Base-by-base conservation (phyloP, 352 stramenopile genomes). In the Chrysophaeum taylorii region DNA sequence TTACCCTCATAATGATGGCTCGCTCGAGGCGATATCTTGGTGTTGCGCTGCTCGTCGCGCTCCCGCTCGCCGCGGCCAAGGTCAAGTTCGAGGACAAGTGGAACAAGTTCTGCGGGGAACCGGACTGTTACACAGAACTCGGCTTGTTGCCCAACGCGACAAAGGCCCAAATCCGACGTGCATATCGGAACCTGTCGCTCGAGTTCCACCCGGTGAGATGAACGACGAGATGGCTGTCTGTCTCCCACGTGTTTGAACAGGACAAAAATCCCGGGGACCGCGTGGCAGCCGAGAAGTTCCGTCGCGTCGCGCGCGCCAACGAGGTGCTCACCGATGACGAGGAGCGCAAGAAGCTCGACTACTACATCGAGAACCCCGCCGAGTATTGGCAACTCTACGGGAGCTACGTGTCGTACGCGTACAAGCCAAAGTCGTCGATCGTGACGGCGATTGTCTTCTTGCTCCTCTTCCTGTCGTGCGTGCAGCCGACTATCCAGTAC, bases 101-200 rank as follows among this genome's bases (percentile, higher is more conserved):
- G 57, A 36, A 66, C 18, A 66, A 37, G 14, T 66, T 66, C 57
- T 66, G 57, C 57, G 57, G 57, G 33, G 57, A 33, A n/a, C 57
- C 57, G 12, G 35, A 66, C 57, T 66, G 57, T 36, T 66, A 66
- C 57, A 33, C 14, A 1, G 57, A 66, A 36, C 57, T 66, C 57
- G 35, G 57, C 36, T 36, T 66, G 14, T 4, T 66, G 33, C 31
- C 31, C 5, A 66, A 66, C 35, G 57, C 57, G 31, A 66, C 57
- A 5, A 66, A 66, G 31, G 57, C 57, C 5, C 57, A 92, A 67
- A 92, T 93, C 73, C 92, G 92, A 78, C 83, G 83, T 64, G 84
- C 85, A 0, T 93, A 93, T 79, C 87, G 87, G 66, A 91, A 89
- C 69, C 89, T 91, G 85, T 91, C 84, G 87, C 79, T 93, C n/a